A percentile compares a stretch with the other conserved stretches of the same genome.
phyloP scores from a whole-genome alignment of 129 eudicot genomes.

The Flaveria robusta region DNA sequence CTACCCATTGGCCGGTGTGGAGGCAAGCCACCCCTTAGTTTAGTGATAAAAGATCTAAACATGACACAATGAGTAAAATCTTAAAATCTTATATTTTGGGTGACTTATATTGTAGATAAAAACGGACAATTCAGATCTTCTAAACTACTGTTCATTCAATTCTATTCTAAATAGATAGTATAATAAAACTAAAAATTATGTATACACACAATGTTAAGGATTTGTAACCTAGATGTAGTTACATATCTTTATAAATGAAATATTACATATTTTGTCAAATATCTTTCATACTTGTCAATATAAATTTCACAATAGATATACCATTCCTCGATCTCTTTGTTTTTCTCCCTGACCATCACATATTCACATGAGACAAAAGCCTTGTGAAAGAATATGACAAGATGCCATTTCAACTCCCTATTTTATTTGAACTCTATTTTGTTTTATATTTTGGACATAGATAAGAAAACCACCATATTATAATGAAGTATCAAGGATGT shows the following conservation, averaged over 20 bases:
- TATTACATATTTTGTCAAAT: not conserved
- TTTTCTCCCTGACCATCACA: not conserved
- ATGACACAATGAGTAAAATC: not conserved
- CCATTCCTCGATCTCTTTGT: not conserved
- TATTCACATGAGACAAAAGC: slow-evolving; percentile 18
- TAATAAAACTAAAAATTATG: too few relatives aligned
- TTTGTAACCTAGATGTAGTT: too few relatives aligned
- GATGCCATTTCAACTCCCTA: slow-evolving; percentile 9
- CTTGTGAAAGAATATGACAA: slow-evolving; percentile 1
- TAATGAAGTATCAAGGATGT: slow-evolving; percentile 15
- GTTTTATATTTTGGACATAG: slow-evolving; percentile 7
- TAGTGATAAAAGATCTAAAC: not conserved
- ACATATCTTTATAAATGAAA: too few relatives aligned
- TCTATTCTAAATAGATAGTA: too few relatives aligned
- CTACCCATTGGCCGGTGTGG: too few relatives aligned
- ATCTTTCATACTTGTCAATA: not conserved
- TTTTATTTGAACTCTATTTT: not conserved
- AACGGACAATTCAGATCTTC: too few relatives aligned
- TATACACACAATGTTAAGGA: too few relatives aligned
- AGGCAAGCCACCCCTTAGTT: not conserved
- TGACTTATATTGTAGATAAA: not conserved
- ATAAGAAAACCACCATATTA: slow-evolving; percentile 8
- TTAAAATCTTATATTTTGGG: not conserved
- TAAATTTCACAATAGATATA: not conserved
- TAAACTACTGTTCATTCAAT: too few relatives aligned